phyloP scores from a whole-genome alignment of 768 basidiomycete species.

The Cyathus striatus region DNA sequence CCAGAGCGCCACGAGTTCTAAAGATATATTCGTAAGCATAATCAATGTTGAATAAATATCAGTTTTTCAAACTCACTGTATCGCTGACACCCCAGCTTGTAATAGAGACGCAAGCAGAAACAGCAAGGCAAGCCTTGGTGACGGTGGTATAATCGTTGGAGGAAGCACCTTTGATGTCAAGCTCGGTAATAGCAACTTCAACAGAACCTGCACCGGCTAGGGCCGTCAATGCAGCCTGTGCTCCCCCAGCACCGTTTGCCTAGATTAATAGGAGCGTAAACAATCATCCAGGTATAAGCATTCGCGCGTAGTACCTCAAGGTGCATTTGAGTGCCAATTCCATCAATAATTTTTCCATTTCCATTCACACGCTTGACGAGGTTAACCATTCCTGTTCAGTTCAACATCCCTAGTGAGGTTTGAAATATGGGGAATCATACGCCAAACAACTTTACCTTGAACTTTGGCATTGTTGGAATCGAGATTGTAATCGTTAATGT shows the following conservation, averaged over 20 bases:
- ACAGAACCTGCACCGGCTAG: conserved; percentile 34
- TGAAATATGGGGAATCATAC: conserved; percentile 9
- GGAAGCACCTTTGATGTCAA: conserved; percentile 32
- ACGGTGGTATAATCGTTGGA: conserved; percentile 40
- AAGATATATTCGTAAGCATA: not conserved
- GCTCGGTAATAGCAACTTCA: conserved; percentile 46
- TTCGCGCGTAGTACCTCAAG: conserved; percentile 15
- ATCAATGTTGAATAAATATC: not conserved
- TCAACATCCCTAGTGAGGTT: not conserved
- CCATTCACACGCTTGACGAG: conserved; percentile 38
- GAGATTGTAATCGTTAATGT: conserved; percentile 45
- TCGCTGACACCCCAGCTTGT: conserved; percentile 48
- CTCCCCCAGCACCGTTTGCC: conserved; percentile 30
- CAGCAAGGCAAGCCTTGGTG: conserved; percentile 38
- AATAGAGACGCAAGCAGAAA: conserved; percentile 38
- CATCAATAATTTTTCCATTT: conserved; percentile 36
- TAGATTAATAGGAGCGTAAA: not conserved
- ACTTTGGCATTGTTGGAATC: conserved; percentile 44
- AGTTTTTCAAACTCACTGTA: conserved; percentile 18
- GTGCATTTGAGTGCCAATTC: conserved; percentile 45
- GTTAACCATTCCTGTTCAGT: conserved; percentile 23
- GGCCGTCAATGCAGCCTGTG: conserved; percentile 36
- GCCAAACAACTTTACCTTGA: conserved; percentile 16
- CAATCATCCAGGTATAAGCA: not conserved
- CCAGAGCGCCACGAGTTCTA: conserved; percentile 41